phyloP scores from a whole-genome alignment of 2,329 filamentous ascomycete species.

The Hymenoscyphus repandus region DNA sequence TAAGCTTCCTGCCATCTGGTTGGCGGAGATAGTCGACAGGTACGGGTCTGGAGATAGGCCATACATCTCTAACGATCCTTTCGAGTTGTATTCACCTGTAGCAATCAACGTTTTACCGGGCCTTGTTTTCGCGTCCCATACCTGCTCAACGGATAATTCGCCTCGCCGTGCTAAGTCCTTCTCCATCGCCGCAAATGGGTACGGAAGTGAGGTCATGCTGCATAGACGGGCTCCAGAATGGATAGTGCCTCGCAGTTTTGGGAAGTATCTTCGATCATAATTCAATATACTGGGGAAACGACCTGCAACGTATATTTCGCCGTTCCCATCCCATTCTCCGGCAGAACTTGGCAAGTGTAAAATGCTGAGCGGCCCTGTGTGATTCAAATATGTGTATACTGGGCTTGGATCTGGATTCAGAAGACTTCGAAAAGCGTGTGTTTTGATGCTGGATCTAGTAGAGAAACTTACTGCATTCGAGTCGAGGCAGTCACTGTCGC shows the following conservation, averaged over 20 bases:
- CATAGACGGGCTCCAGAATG: slow-evolving; percentile 80
- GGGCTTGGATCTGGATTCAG: slow-evolving; percentile 45
- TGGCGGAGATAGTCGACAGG: slow-evolving; percentile 27
- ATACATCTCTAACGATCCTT: slow-evolving; percentile 87
- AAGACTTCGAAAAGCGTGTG: slow-evolving; percentile 23
- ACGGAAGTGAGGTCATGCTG: slow-evolving; percentile 64
- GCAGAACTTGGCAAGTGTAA: slow-evolving; percentile 63
- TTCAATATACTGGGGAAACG: slow-evolving; percentile 84
- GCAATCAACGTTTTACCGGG: slow-evolving; percentile 66
- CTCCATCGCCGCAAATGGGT: slow-evolving; percentile 59
- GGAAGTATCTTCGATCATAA: slow-evolving; percentile 85
- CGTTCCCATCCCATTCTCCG: slow-evolving; percentile 38
- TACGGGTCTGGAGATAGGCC: slow-evolving; percentile 43
- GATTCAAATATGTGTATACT: slow-evolving; percentile 66
- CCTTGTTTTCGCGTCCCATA: slow-evolving; percentile 47
- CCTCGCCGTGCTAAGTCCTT: slow-evolving; percentile 52
- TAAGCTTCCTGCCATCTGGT: slow-evolving; percentile 29
- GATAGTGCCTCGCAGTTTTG: slow-evolving; percentile 69
- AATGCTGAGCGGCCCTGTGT: slow-evolving; percentile 78
- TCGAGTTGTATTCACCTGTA: slow-evolving; percentile 85
- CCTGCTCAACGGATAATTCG: slow-evolving; percentile 49
- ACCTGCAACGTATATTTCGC: slow-evolving; percentile 83
- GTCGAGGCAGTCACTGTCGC: slow-evolving; percentile 20
- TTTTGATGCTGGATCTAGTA: slow-evolving; percentile 13
- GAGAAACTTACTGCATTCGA: slow-evolving; percentile 25